phyloP scores from a whole-genome alignment of 108 stramenopile genomes.

The Discostella pseudostelligera region DNA sequence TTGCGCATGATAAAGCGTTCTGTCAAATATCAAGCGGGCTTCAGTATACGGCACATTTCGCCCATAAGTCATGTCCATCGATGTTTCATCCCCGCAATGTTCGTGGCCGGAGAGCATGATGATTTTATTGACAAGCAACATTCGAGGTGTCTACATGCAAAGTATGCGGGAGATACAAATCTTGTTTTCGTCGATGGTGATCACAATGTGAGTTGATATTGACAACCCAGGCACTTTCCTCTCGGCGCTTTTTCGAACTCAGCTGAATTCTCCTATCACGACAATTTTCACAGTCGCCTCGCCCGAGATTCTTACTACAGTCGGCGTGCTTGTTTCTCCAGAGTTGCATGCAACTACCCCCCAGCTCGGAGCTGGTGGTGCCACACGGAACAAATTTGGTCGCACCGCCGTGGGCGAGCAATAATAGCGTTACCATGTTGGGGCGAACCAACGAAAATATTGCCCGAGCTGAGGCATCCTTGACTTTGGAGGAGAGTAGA shows the following conservation, averaged over 20 bases:
- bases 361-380: constrained; percentile 35
- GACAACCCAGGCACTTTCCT: too few relatives aligned
- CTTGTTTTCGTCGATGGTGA: constrained; percentile 74
- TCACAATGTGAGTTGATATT: constrained; percentile 48
- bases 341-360: constrained; percentile 42
- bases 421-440: not conserved
- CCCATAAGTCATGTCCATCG: constrained; percentile 56
- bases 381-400: constrained; percentile 34
- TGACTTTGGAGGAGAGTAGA: constrained; percentile 1
- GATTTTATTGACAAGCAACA: constrained; percentile 61
- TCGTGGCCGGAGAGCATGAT: constrained; percentile 64
- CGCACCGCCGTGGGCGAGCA: constrained; percentile 37
- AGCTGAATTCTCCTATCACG: too few relatives aligned
- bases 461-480: constrained; percentile 1
- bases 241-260: too few relatives aligned
- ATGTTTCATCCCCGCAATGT: constrained; percentile 75
- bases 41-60: constrained; percentile 57
- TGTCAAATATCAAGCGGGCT: constrained; percentile 55
- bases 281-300: constrained; percentile 26
- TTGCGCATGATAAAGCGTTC: constrained; percentile 59
- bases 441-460: not conserved
- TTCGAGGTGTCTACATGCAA: constrained; percentile 50
- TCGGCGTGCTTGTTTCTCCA: constrained; percentile 40
- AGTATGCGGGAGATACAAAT: constrained; percentile 81
- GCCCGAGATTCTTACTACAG: constrained; percentile 50